Evolutionary conservation across 2,329 filamentous ascomycete genomes (phyloP), one percentile per base, ranked within the genome.

Genomic region (Emydomyces testavorans): DNA sequence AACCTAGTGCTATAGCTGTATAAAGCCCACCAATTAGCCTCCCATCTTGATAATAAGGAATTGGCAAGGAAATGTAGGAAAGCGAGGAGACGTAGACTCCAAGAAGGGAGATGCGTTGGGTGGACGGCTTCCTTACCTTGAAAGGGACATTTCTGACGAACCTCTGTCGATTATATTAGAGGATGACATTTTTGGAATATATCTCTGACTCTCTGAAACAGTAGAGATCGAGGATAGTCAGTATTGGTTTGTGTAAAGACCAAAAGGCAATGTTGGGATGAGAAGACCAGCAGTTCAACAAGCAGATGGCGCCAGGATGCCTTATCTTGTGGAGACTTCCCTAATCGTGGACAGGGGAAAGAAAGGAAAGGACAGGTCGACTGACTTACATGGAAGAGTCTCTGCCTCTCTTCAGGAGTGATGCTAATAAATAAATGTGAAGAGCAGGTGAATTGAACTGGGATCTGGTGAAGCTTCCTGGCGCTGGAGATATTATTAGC

Each of bases 111-210:
- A 20, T 10, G 26, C 2, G 15, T 18, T 8, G 15, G 10, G 18
- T 6, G 16, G 8, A 48, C 11, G 6, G n/a, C n/a, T 18, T 29
- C 15, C 39, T 29, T 49, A 43, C 46, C 46, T 49, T 38, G 43
- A 34, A 15, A 46, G 32, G 10, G 34, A 45, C 6, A 13, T 29
- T 39, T 37, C 23, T n/a, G 40, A 43, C 37, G 29, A 43, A n/a
- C 39, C 46, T 26, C 16, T 37, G 2, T 37, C n/a, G 32, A 10
- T 13, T 37, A n/a, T 31, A 37, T 35, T 40, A 29, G 24, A 41
- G 6, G 28, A 20, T 21, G 36, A 5, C 45, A 48, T 48, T 34
- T 26, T 26, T 26, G 28, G 20, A 32, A 28, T 6, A 24, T 16
- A n/a, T 26, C 2, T 24, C 26, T 26, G 36, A 15, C 11, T 35